Conservation (phyloP, 176 grass and related monocot species). For the Tuctoria greenei region DNA sequence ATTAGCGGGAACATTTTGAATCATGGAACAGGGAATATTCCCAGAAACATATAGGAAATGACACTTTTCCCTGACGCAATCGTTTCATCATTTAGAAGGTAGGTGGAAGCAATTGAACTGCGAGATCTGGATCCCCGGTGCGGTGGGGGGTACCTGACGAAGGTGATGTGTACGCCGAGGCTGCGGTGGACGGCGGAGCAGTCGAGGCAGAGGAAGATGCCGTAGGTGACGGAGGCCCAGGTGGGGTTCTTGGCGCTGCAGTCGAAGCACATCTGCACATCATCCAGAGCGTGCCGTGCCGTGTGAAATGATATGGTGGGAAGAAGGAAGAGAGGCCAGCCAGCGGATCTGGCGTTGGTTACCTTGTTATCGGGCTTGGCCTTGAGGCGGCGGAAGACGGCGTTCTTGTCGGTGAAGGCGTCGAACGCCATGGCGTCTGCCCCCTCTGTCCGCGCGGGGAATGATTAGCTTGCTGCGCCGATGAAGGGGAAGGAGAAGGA, state of each 20-base stretch:
- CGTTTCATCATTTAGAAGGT: background rate
- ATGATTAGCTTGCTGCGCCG: too few relatives aligned
- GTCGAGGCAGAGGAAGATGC: slow-evolving; percentile 91
- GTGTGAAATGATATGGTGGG: background rate
- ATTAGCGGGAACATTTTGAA: background rate
- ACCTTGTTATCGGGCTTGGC: slow-evolving; percentile 78
- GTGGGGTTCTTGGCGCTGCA: slow-evolving; percentile 85
- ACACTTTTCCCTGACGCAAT: background rate
- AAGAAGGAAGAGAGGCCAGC: background rate
- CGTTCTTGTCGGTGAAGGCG: slow-evolving; percentile 62
- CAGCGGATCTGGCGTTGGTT: background rate
- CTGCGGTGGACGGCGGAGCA: slow-evolving; percentile 85
- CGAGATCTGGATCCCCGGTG: background rate
- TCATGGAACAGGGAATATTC: background rate
- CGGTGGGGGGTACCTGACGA: slow-evolving; percentile 50
- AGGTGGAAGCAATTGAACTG: background rate
- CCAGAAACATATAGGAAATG: background rate
- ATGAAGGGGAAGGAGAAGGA: too few relatives aligned
- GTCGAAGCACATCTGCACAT: slow-evolving; percentile 76
- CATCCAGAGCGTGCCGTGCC: background rate
- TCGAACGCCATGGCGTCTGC: slow-evolving; percentile 74
- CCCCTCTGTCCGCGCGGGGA: too few relatives aligned
- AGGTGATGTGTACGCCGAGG: slow-evolving; percentile 80
- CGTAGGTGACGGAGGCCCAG: slow-evolving; percentile 88
- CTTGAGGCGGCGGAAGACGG: slow-evolving; percentile 79